Conservation (phyloP, 2,329 filamentous ascomycete genomes). For the Xenoacremonium recifei region DNA sequence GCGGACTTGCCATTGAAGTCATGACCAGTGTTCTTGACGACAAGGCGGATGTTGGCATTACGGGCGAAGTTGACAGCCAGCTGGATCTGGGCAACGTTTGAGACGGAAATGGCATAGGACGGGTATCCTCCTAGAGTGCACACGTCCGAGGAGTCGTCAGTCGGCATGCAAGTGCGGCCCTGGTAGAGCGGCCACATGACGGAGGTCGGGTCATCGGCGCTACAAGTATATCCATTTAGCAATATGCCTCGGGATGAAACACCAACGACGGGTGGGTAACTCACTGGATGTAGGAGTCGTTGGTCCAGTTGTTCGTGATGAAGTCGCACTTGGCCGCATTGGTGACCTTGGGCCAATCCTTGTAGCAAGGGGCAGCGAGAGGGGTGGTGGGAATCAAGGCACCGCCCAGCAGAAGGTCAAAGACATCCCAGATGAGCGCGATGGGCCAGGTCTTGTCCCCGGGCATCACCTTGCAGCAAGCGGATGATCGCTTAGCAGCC, state of each 20-base stretch:
- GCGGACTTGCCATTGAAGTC: constrained; percentile 51
- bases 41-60: constrained; percentile 42
- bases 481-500: constrained; percentile 3
- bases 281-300: constrained; percentile 21
- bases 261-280: too few relatives aligned
- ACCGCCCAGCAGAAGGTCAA: constrained; percentile 33
- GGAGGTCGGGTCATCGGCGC: constrained; percentile 37
- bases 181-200: constrained; percentile 40
- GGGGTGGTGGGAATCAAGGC: constrained; percentile 32
- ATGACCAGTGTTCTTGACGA: constrained; percentile 49
- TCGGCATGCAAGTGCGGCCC: constrained; percentile 36
- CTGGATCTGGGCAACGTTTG: constrained; percentile 44
- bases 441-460: constrained; percentile 31
- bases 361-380: constrained; percentile 31
- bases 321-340: constrained; percentile 25
- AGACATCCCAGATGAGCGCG: constrained; percentile 28
- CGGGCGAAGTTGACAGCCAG: constrained; percentile 46
- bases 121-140: constrained; percentile 44
- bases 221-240: constrained; percentile 13
- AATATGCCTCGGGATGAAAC: too few relatives aligned
- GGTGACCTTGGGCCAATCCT: constrained; percentile 17
- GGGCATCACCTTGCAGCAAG: constrained; percentile 32
- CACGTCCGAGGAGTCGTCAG: constrained; percentile 10
- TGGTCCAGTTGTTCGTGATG: constrained; percentile 27
- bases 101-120: constrained; percentile 39